These are phyloP conservation scores for Sugiyamaella novakii DNA, from an alignment of 1,139 yeast species.

Conservation along the genomic window DNA sequence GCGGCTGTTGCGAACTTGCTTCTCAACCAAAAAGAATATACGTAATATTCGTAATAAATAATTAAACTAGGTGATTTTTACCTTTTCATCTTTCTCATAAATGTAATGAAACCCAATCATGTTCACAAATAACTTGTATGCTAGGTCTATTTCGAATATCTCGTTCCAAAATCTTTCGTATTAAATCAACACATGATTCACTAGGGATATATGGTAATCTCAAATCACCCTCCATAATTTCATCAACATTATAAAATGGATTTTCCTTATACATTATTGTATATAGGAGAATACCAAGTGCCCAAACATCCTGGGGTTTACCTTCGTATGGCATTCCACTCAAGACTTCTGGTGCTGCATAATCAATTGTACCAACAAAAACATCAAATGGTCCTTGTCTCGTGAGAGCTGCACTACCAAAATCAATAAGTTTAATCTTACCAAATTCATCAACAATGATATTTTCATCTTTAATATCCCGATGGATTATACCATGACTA, in stretches of 20 bases:
- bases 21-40: no score
- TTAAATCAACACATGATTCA: constrained; percentile 56
- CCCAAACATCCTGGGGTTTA: constrained; percentile 96
- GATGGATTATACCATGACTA: constrained; percentile 81
- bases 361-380: constrained; percentile 95
- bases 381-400: constrained; percentile 94
- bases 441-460: constrained; percentile 68
- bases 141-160: constrained; percentile 68
- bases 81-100: no score
- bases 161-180: constrained; percentile 64
- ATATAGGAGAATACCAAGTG: constrained; percentile 84
- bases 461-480: constrained; percentile 95
- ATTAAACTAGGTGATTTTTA: no score
- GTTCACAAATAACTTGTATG: constrained; percentile 65
- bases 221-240: constrained; percentile 86
- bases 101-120: constrained; percentile 55
- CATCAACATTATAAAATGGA: constrained; percentile 93
- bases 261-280: constrained; percentile 92
- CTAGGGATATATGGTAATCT: constrained; percentile 66
- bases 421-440: constrained; percentile 79
- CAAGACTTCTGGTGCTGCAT: constrained; percentile 95
- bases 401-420: constrained; percentile 91
- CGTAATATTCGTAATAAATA: no score
- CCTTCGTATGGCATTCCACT: constrained; percentile 89
- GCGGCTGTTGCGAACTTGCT: no score